phyloP scores from a whole-genome alignment of 768 basidiomycete genomes.

The Rhizopogon vesiculosus region DNA sequence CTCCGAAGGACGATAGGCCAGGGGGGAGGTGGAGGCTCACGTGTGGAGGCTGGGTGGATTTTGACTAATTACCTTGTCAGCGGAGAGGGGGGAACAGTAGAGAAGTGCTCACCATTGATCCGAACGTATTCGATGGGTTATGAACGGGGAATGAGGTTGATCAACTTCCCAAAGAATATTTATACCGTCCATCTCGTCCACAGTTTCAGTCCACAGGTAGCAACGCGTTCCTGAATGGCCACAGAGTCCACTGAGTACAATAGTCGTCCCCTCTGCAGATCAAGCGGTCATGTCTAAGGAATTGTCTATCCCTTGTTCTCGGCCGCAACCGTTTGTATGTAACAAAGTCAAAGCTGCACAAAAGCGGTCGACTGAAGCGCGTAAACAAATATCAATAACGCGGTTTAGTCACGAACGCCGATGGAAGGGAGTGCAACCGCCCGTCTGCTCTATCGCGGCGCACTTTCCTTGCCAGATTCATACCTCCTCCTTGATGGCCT shows the following conservation, averaged over 20 bases:
- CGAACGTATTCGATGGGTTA: too few relatives aligned
- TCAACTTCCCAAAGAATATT: background rate
- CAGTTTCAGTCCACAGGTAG: too few relatives aligned
- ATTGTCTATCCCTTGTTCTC: too few relatives aligned
- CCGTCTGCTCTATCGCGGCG: conserved; percentile 72
- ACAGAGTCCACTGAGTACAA: background rate
- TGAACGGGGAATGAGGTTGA: too few relatives aligned
- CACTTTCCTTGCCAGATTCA: conserved; percentile 70
- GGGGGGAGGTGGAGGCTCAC: background rate
- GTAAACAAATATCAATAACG: background rate
- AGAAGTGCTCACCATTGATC: background rate
- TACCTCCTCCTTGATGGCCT: conserved; percentile 68
- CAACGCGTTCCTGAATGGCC: background rate
- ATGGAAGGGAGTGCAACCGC: conserved; percentile 13
- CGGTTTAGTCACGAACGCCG: background rate
- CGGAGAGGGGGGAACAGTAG: background rate
- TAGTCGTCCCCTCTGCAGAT: background rate
- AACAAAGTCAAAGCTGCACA: background rate
- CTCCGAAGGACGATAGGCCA: background rate
- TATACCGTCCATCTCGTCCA: background rate
- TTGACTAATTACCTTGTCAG: background rate
- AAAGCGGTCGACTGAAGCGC: background rate
- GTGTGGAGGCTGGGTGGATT: background rate
- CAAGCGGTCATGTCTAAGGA: background rate
- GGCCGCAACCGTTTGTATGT: too few relatives aligned